These are phyloP conservation scores for Cutaneotrichosporon sp. DNA, from an alignment of 1,284 basidiomycete species.

Conservation along the genomic window DNA sequence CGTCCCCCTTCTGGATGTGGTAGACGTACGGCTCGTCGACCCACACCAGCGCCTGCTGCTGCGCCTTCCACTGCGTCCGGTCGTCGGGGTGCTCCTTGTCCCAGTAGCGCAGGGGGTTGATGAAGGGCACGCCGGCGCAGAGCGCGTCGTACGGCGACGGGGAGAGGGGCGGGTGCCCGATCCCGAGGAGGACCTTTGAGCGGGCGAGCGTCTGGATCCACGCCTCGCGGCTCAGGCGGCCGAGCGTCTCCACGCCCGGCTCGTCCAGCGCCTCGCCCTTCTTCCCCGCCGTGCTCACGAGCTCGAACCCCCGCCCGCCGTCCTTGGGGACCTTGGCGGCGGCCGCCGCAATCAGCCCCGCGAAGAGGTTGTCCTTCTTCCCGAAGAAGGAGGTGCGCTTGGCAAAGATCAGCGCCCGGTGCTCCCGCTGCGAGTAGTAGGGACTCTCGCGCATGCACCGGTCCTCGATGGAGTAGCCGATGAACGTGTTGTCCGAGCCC, in stretches of 20 bases:
- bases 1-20: constrained; percentile 43
- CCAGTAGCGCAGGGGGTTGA: constrained; percentile 54
- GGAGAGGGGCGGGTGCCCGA: constrained; percentile 16
- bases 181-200: constrained; percentile 19
- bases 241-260: constrained; percentile 15
- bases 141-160: constrained; percentile 51
- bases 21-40: constrained; percentile 52
- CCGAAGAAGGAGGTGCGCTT: constrained; percentile 45
- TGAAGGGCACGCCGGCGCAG: constrained; percentile 55
- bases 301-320: background rate
- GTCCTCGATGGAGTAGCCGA: constrained; percentile 50
- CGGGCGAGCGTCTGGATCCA: constrained; percentile 15
- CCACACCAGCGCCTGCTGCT: constrained; percentile 47
- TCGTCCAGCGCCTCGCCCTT: background rate
- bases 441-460: constrained; percentile 28
- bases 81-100: constrained; percentile 46
- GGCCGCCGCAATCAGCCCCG: background rate
- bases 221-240: constrained; percentile 10
- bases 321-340: background rate
- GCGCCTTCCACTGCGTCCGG: constrained; percentile 46
- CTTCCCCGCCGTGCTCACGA: constrained; percentile 6
- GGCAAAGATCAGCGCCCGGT: constrained; percentile 47
- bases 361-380: background rate
- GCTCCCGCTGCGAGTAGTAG: constrained; percentile 8
- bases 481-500: background rate